phyloP scores from a whole-genome alignment of 176 grass and related monocot species.

The Panicum miliaceum region DNA sequence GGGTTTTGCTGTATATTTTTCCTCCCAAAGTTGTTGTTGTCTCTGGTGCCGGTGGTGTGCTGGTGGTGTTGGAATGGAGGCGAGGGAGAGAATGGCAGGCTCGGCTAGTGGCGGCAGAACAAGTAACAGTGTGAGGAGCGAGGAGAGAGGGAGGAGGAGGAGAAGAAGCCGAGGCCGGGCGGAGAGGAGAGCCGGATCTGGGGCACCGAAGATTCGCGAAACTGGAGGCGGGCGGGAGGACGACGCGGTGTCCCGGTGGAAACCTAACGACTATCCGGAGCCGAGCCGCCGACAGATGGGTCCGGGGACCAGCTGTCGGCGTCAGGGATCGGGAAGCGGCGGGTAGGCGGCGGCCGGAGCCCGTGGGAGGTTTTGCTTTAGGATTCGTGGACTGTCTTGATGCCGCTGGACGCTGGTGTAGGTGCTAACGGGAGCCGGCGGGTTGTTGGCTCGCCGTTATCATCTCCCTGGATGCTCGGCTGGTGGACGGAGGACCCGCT shows the following conservation, averaged over 20 bases:
- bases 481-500: background rate
- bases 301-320: background rate
- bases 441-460: conserved; percentile 7
- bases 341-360: background rate
- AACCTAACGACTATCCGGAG: conserved; percentile 11
- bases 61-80: conserved; percentile 22
- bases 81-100: background rate
- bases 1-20: conserved; percentile 63
- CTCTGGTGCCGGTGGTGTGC: background rate
- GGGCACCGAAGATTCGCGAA: conserved; percentile 42
- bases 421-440: background rate
- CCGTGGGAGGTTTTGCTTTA: conserved; percentile 14
- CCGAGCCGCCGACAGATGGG: background rate
- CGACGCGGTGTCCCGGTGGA: background rate
- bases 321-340: background rate
- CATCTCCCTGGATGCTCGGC: background rate
- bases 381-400: background rate
- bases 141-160: background rate
- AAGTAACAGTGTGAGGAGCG: background rate
- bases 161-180: background rate
- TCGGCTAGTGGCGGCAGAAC: background rate
- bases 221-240: conserved; percentile 19
- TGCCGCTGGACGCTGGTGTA: background rate
- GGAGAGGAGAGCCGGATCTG: conserved; percentile 48
- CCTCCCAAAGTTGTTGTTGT: conserved; percentile 8